These are phyloP conservation scores for Magnusiomyces starmeri DNA, from an alignment of 1,139 yeast species.

Conservation along the genomic window DNA sequence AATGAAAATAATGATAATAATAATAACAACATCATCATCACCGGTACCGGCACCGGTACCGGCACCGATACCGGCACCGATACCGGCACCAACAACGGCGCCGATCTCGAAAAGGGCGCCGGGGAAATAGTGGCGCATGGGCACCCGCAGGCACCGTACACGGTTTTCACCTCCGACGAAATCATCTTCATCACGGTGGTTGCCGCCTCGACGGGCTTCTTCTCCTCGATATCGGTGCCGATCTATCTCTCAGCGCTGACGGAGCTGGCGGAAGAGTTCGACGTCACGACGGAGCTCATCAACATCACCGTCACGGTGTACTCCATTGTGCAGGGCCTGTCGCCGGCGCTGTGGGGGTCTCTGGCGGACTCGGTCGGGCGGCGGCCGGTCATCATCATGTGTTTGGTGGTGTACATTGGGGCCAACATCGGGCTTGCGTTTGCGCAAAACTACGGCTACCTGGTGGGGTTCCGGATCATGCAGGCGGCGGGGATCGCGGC, in stretches of 20 bases:
- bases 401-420: conserved; percentile 47
- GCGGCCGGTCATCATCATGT: conserved; percentile 52
- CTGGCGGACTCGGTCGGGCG: conserved; percentile 67
- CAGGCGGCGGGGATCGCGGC: conserved; percentile 71
- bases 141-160: conserved; percentile 8
- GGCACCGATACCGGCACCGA: neutral
- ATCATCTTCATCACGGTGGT: conserved; percentile 35
- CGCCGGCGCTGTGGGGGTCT: conserved; percentile 57
- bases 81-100: neutral
- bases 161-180: conserved; percentile 37
- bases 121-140: neutral
- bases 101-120: neutral
- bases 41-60: neutral
- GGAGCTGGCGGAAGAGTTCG: conserved; percentile 44
- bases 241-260: conserved; percentile 70
- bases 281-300: conserved; percentile 46
- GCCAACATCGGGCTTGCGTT: conserved; percentile 57
- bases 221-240: conserved; percentile 62
- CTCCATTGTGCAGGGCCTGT: conserved; percentile 59
- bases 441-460: conserved; percentile 44
- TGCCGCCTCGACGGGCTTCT: conserved; percentile 44
- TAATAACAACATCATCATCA: too few relatives aligned
- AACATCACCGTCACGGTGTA: conserved; percentile 68
- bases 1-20: neutral
- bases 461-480: conserved; percentile 52